phyloP scores from a whole-genome alignment of 768 basidiomycete species.

The Astraeus odoratus region DNA sequence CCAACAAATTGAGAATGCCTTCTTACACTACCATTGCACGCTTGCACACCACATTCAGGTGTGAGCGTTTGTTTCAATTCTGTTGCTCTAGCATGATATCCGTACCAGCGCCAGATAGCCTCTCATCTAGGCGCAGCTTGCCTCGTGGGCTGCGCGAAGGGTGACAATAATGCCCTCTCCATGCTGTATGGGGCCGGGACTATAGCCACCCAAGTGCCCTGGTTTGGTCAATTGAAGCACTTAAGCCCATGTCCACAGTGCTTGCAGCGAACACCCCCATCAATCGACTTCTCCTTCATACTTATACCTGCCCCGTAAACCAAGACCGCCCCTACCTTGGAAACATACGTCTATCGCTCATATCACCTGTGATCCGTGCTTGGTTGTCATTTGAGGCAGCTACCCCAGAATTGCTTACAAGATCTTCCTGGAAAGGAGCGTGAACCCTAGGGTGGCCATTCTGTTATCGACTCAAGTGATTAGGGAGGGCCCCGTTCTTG shows the following conservation, averaged over 20 bases:
- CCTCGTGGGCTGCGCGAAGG: background rate
- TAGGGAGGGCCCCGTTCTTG: background rate
- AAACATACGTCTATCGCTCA: background rate
- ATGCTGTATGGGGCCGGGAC: too few relatives aligned
- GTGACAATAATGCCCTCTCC: background rate
- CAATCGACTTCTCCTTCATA: background rate
- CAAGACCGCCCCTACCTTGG: background rate
- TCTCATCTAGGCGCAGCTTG: background rate
- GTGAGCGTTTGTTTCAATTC: too few relatives aligned
- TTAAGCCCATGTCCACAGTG: background rate
- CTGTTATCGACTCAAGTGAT: too few relatives aligned
- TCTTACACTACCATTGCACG: too few relatives aligned
- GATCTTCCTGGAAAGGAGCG: too few relatives aligned
- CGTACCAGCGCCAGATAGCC: too few relatives aligned
- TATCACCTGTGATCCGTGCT: background rate
- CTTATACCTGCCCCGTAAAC: too few relatives aligned
- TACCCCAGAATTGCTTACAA: background rate
- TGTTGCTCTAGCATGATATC: too few relatives aligned
- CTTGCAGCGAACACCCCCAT: background rate
- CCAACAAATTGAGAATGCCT: too few relatives aligned
- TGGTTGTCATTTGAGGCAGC: background rate
- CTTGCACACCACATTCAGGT: too few relatives aligned
- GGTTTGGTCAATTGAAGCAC: background rate
- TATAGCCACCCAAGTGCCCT: background rate
- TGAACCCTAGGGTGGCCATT: too few relatives aligned